Evolutionary conservation across 768 basidiomycete species (phyloP), one percentile per base, ranked within the genome.

Genomic region (Steccherinum ochraceum): DNA sequence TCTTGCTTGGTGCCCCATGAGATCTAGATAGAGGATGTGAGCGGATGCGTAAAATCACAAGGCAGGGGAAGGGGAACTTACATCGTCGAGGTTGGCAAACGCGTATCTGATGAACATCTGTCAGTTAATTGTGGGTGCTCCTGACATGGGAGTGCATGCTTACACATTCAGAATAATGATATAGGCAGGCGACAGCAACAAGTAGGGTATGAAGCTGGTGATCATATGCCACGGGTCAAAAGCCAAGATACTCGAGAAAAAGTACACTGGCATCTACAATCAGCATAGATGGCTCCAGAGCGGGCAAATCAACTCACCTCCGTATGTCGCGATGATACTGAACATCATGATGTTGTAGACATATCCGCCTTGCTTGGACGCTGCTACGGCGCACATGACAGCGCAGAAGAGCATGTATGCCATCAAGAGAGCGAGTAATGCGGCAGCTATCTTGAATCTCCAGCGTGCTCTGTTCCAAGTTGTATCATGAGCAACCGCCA

Each of bases 1-100:
- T 92, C 89, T 68, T 92, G 88, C 67, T 97, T 97, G n/a, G 93
- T 97, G 4, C 93, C 93, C 93, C 93, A 91, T 21, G 90, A 90
- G 40, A 90, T 89, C 86, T 89, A 60, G 3, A 49, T 19, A 24
- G 20, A 42, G 20, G 35, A 43, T 44, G 25, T 40, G 49, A 49
- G 52, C 19, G 24, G 46, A 58, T n/a, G 54, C 51, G 24, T 58
- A 18, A 50, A n/a, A n/a, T n/a, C n/a, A n/a, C n/a, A n/a, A n/a
- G n/a, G n/a, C n/a, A n/a, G 55, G 55, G 24, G 40, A 53, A 58
- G 24, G 45, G 11, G 23, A 7, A 69, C 80, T 56, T 20, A 92
- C 86, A 59, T 93, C 90, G 64, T 93, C 87, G 4, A 93, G 72
- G 65, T 92, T 93, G 45, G 84, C 81, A 65, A 86, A 93, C 2